Evolutionary conservation across 108 stramenopile species (phyloP).

Genomic region (Nannochloropsis salina): DNA sequence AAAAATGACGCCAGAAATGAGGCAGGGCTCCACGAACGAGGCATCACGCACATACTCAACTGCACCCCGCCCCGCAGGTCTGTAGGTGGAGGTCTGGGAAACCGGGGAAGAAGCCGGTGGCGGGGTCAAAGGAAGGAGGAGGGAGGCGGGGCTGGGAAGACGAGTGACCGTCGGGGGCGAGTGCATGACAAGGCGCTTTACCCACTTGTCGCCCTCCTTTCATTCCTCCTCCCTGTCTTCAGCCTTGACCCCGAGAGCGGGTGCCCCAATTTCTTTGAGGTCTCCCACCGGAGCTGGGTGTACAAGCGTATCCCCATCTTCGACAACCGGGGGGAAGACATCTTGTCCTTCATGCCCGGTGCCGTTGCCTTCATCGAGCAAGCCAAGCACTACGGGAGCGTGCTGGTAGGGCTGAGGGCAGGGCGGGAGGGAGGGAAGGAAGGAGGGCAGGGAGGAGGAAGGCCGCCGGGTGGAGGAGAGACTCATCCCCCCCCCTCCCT

Average conservation of each 20-base stretch:
- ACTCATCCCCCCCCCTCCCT: no score
- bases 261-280: background rate
- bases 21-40: background rate
- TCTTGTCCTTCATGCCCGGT: background rate
- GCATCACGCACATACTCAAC: background rate
- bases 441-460: background rate
- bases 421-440: background rate
- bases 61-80: background rate
- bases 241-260: background rate
- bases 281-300: background rate
- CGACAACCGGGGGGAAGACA: slow-evolving; percentile 20
- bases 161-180: background rate
- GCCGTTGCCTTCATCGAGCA: slow-evolving; percentile 20
- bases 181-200: background rate
- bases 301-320: slow-evolving; percentile 21
- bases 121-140: background rate
- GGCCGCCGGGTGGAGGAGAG: no score
- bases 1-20: background rate
- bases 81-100: background rate
- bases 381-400: slow-evolving; percentile 17
- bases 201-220: background rate
- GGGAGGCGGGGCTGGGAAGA: background rate
- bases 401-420: background rate
- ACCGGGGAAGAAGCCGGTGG: no score
- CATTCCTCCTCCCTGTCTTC: background rate